Percentiles rank a stretch among this genome's conserved stretches.
phyloP scores from a whole-genome alignment of 176 grass and related monocot genomes.

The Juncus effusus region DNA sequence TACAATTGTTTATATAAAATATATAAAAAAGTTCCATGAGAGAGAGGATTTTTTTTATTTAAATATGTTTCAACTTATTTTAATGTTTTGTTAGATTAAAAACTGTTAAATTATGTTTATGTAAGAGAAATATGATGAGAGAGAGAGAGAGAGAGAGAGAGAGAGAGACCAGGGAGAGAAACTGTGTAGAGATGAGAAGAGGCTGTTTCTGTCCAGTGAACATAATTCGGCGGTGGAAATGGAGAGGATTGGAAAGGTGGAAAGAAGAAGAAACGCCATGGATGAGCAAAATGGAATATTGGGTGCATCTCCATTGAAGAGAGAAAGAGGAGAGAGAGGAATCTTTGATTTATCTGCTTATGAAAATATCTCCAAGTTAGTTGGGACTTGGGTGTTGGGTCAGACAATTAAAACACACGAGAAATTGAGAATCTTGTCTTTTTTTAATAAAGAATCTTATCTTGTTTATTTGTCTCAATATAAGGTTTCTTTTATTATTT shows the following conservation, averaged over 20 bases:
- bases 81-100: neutral
- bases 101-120: neutral
- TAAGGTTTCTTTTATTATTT: no score
- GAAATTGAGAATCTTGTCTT: no score
- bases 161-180: slow-evolving; percentile 46
- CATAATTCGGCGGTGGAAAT: slow-evolving; percentile 32
- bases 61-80: no score
- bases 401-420: no score
- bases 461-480: no score
- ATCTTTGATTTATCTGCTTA: neutral
- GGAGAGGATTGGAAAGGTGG: slow-evolving; percentile 5
- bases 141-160: neutral
- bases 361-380: neutral
- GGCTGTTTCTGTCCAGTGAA: slow-evolving; percentile 62
- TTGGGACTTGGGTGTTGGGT: no score
- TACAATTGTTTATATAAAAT: neutral
- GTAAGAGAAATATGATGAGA: neutral
- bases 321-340: neutral
- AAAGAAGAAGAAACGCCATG: slow-evolving; percentile 37
- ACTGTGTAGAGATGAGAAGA: slow-evolving; percentile 60
- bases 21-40: neutral
- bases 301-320: slow-evolving; percentile 16
- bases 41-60: neutral
- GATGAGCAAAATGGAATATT: slow-evolving; percentile 12
- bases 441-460: no score